Percentiles rank a stretch among this genome's conserved stretches.
These are phyloP conservation scores for Oryza punctata DNA, from an alignment of 176 grass and related monocot genomes.

Conservation along the genomic window DNA sequence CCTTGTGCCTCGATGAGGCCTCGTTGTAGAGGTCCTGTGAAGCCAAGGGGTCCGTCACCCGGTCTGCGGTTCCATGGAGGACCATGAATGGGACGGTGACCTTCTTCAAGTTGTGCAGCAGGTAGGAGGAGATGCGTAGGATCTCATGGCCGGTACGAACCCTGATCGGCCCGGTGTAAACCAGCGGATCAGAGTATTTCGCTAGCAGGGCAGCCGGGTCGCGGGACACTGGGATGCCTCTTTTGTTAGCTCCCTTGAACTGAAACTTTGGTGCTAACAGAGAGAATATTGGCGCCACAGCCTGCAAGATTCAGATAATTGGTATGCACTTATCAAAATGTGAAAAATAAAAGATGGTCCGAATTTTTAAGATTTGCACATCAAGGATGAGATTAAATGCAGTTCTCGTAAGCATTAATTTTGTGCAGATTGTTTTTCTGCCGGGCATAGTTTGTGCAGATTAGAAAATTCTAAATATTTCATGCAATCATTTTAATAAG, in stretches of 20 bases:
- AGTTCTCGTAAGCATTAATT: neutral
- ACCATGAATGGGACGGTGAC: constrained; percentile 85
- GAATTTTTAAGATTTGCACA: neutral
- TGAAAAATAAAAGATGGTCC: neutral
- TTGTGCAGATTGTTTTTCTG: neutral
- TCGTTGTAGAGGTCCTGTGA: constrained; percentile 72
- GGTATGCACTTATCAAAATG: neutral
- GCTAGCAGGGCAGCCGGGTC: constrained; percentile 81
- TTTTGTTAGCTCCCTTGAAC: constrained; percentile 97
- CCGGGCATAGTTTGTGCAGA: neutral
- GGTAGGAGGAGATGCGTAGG: constrained; percentile 75
- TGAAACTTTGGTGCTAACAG: constrained; percentile 79
- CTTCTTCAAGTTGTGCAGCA: constrained; percentile 73
- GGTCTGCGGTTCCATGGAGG: constrained; percentile 88
- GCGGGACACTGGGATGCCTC: constrained; percentile 84
- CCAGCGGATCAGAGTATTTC: constrained; percentile 89
- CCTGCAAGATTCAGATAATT: constrained; percentile 43
- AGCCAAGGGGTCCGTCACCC: constrained; percentile 87
- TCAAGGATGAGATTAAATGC: neutral
- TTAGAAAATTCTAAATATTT: neutral
- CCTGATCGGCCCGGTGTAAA: constrained; percentile 89
- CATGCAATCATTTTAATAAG: neutral
- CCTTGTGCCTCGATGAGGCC: constrained; percentile 67
- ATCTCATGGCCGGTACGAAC: constrained; percentile 93
- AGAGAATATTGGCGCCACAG: constrained; percentile 91